phyloP scores from a whole-genome alignment of 1,284 basidiomycete species.

The Athelia sp. region DNA sequence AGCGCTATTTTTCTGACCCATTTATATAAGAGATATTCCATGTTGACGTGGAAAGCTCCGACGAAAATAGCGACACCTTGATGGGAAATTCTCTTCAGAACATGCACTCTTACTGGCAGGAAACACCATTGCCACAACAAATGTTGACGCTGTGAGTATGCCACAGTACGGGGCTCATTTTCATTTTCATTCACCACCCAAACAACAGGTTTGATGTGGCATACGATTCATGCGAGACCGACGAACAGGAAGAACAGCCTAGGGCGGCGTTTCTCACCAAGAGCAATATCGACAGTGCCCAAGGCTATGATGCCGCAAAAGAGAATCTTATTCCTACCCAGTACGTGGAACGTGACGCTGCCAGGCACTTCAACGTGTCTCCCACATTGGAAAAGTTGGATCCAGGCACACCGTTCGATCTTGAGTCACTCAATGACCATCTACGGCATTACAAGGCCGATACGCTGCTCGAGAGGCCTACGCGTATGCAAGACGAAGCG shows the following conservation, averaged over 20 bases:
- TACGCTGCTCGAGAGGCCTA: slow-evolving; percentile 30
- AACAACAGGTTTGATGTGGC: slow-evolving; percentile 54
- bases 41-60: slow-evolving; percentile 18
- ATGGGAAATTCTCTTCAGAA: slow-evolving; percentile 41
- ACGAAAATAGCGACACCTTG: slow-evolving; percentile 32
- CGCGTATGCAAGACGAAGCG: slow-evolving; percentile 43
- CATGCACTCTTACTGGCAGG: slow-evolving; percentile 53
- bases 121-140: slow-evolving; percentile 40
- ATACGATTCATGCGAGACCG: slow-evolving; percentile 36
- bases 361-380: slow-evolving; percentile 20
- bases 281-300: slow-evolving; percentile 40
- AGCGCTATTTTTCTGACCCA: slow-evolving; percentile 6
- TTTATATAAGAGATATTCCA: slow-evolving; percentile 34
- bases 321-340: slow-evolving; percentile 38
- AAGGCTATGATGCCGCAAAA: slow-evolving; percentile 47
- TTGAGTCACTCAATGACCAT: slow-evolving; percentile 27
- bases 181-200: slow-evolving; percentile 3
- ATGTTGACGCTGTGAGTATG: slow-evolving; percentile 56
- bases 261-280: slow-evolving; percentile 55
- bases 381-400: slow-evolving; percentile 39
- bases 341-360: slow-evolving; percentile 23
- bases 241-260: slow-evolving; percentile 35
- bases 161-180: too few species aligned
- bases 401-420: slow-evolving; percentile 28
- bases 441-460: slow-evolving; percentile 40